phyloP scores from a whole-genome alignment of 2,329 filamentous ascomycete species.

The Venturia nashicola region DNA sequence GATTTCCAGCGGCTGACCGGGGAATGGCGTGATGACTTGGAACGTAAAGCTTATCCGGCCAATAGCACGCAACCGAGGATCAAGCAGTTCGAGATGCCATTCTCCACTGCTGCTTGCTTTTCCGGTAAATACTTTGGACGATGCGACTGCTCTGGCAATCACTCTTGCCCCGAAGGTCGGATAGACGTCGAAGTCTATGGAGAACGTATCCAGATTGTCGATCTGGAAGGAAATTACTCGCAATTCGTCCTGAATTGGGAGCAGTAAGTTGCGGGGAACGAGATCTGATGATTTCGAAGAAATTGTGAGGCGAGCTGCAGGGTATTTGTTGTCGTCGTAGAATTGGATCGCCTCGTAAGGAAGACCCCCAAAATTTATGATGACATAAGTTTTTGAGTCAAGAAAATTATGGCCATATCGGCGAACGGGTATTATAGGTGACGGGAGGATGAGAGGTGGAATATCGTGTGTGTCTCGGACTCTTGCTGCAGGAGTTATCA shows the following conservation, averaged over 20 bases:
- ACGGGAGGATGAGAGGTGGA: constrained; percentile 79
- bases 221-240: constrained; percentile 91
- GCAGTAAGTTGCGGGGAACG: constrained; percentile 88
- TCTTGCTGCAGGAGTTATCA: constrained; percentile 36
- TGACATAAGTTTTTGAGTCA: constrained; percentile 91
- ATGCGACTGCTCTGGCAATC: constrained; percentile 87
- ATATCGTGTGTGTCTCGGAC: constrained; percentile 76
- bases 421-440: constrained; percentile 87
- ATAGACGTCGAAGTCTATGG: constrained; percentile 94
- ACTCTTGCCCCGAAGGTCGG: constrained; percentile 96
- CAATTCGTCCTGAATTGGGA: constrained; percentile 93
- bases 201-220: constrained; percentile 83
- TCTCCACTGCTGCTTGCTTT: constrained; percentile 62
- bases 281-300: constrained; percentile 93
- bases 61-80: constrained; percentile 80
- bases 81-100: constrained; percentile 82
- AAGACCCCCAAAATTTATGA: constrained; percentile 74
- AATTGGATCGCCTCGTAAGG: constrained; percentile 73
- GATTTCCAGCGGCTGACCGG: constrained; percentile 84
- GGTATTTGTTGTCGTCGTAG: constrained; percentile 94
- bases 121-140: constrained; percentile 74
- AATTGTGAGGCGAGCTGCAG: constrained; percentile 85
- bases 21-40: constrained; percentile 93
- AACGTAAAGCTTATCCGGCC: constrained; percentile 90
- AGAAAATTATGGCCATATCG: constrained; percentile 97